Evolutionary conservation across 768 basidiomycete genomes (phyloP).

Genomic region (Auricularia sp.): DNA sequence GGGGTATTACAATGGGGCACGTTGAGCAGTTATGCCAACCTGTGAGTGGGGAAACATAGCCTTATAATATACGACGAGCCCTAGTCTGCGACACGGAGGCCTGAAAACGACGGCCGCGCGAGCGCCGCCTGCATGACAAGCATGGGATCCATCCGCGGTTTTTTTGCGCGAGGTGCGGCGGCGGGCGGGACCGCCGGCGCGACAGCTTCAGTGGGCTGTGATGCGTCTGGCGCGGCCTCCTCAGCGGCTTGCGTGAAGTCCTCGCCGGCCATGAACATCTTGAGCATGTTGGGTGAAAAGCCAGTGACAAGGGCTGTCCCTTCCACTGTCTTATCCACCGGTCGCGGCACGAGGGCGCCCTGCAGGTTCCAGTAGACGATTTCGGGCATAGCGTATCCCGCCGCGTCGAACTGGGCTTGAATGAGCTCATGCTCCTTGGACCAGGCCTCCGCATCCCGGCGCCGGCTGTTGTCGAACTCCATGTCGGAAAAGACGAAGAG

Average conservation of each 20-base stretch:
- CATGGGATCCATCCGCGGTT: background rate
- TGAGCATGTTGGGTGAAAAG: conserved; percentile 58
- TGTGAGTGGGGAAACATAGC: too few relatives aligned
- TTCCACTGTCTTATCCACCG: conserved; percentile 40
- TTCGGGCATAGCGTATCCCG: conserved; percentile 64
- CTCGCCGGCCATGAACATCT: conserved; percentile 55
- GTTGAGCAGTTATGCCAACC: too few relatives aligned
- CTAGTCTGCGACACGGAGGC: background rate
- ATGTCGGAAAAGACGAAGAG: conserved; percentile 71
- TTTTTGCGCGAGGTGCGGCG: conserved; percentile 8
- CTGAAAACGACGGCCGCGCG: background rate
- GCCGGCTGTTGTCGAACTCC: conserved; percentile 50
- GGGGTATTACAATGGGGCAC: too few relatives aligned
- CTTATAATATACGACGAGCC: too few relatives aligned
- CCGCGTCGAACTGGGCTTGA: conserved; percentile 40
- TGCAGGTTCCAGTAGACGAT: conserved; percentile 64
- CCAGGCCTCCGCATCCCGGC: conserved; percentile 25
- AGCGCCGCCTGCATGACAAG: background rate
- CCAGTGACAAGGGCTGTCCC: conserved; percentile 65
- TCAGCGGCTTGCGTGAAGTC: conserved; percentile 24
- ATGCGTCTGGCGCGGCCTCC: conserved; percentile 10
- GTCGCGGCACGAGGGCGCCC: conserved; percentile 23
- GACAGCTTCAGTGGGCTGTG: too few relatives aligned
- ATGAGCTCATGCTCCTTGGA: conserved; percentile 54
- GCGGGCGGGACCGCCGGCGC: conserved; percentile 13